Percentiles rank a stretch among this genome's conserved stretches.
phyloP scores from a whole-genome alignment of 441 rosid genomes.

The Pelargonium australe region DNA sequence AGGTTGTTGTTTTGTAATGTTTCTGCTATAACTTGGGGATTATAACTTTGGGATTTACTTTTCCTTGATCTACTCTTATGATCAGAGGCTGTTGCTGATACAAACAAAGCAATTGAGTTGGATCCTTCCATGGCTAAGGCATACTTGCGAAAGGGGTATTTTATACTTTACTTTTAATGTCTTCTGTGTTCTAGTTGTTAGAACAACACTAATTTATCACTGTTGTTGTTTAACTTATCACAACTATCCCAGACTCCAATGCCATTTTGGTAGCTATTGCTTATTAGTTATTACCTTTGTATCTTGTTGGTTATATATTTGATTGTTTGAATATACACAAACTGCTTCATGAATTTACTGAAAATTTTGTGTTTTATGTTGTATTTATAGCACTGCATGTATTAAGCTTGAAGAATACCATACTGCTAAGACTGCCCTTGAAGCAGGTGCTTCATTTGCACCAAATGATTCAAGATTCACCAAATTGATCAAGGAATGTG shows the following conservation, averaged over 20 bases:
- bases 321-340: not conserved
- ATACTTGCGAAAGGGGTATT: conserved; percentile 48
- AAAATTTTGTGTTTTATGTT: not conserved
- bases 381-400: conserved; percentile 23
- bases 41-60: too few relatives aligned
- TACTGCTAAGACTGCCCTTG: conserved; percentile 23
- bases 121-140: conserved; percentile 45
- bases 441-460: conserved; percentile 22
- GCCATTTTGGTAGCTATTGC: too few relatives aligned
- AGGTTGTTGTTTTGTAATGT: not conserved
- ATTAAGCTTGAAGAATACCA: conserved; percentile 28
- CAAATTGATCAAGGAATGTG: conserved; percentile 20
- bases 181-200: too few relatives aligned
- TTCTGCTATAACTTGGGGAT: not conserved
- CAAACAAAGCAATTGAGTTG: conserved; percentile 44
- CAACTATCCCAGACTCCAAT: too few relatives aligned
- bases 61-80: conserved; percentile 10
- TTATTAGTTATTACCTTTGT: too few relatives aligned
- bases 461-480: conserved; percentile 20
- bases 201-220: not conserved
- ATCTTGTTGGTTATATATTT: not conserved
- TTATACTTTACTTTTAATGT: not conserved
- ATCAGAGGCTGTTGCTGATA: conserved; percentile 52
- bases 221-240: not conserved
- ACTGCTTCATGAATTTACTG: not conserved